These are phyloP conservation scores for Euphorbia tirucalli DNA, from an alignment of 345 rosid species.

Conservation along the genomic window DNA sequence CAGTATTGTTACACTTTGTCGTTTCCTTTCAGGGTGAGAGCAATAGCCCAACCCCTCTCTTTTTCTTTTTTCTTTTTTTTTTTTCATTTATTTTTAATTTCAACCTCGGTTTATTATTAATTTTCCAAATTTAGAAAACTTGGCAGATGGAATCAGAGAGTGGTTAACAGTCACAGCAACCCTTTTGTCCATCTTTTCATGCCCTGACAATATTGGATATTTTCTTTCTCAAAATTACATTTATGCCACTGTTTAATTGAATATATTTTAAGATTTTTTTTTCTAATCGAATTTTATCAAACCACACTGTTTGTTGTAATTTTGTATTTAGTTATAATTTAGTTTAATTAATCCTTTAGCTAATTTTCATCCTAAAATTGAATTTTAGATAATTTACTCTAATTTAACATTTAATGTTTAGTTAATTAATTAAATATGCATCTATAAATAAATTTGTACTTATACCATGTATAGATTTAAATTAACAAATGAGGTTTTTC, in stretches of 20 bases:
- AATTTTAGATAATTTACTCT: no score
- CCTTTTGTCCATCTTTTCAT: constrained; percentile 23
- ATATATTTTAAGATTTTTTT: neutral
- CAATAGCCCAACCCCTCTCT: constrained; percentile 10
- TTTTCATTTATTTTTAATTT: neutral
- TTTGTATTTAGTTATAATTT: no score
- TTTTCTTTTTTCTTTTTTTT: constrained; percentile 4
- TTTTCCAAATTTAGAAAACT: constrained; percentile 16
- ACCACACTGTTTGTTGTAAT: no score
- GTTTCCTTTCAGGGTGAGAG: constrained; percentile 27
- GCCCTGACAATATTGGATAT: constrained; percentile 5
- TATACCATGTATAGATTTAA: no score
- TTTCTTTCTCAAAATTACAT: constrained; percentile 1
- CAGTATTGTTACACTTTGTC: constrained; percentile 37
- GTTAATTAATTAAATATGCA: no score
- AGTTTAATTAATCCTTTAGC: no score
- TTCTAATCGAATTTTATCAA: no score
- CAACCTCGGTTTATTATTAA: neutral
- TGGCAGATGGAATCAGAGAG: constrained; percentile 25
- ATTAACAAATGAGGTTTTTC: no score
- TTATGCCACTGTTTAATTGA: constrained; percentile 3
- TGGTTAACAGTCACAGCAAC: constrained; percentile 28
- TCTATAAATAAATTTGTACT: no score
- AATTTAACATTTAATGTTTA: no score
- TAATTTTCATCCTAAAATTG: no score